Evolutionary conservation across 768 basidiomycete species (phyloP), one percentile per base, ranked within the genome.

Genomic region (Gloeostereum incarnatum): DNA sequence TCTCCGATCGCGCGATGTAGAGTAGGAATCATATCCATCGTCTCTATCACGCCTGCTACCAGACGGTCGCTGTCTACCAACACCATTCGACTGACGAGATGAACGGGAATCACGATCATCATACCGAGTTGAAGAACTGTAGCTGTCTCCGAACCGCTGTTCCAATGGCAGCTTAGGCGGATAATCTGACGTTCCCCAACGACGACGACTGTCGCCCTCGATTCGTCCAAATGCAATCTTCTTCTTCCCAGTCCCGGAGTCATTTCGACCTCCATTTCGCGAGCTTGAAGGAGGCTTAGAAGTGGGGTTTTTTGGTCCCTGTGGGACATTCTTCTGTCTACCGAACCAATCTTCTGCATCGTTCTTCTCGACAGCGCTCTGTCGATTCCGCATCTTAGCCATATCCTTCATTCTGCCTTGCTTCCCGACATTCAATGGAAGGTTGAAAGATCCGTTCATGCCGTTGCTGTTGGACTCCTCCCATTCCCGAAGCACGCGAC

Each of bases 311-410:
- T 26, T 33, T n/a, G n/a, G n/a, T n/a, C n/a, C n/a, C n/a, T n/a
- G n/a, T n/a, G n/a, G n/a, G 25, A 13, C 34, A 7, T 21, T 7
- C 9, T n/a, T 35, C 8, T 30, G n/a, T 6, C 38, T 63, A 24
- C 60, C 61, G 53, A 88, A 88, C 84, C 84, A 86, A 54, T 84
- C 77, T 33, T 70, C 71, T 3, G 52, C 52, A 34, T 83, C 79
- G 16, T 75, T 68, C 17, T 68, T 68, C n/a, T 59, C 62, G 43
- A 60, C 60, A 43, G 61, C 56, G 6, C 58, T 44, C 43, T 62
- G 59, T 37, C 62, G 57, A 19, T 68, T 72, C 40, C 65, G 68
- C 55, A 83, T 51, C 39, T 61, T 69, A 24, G 66, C 73, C 32
- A 61, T 71, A 36, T 76, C 71, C 52, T 80, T 85, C 42, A 66